Base-by-base conservation (phyloP, 495 filamentous ascomycete species). In the Amniculicola lignicola region DNA sequence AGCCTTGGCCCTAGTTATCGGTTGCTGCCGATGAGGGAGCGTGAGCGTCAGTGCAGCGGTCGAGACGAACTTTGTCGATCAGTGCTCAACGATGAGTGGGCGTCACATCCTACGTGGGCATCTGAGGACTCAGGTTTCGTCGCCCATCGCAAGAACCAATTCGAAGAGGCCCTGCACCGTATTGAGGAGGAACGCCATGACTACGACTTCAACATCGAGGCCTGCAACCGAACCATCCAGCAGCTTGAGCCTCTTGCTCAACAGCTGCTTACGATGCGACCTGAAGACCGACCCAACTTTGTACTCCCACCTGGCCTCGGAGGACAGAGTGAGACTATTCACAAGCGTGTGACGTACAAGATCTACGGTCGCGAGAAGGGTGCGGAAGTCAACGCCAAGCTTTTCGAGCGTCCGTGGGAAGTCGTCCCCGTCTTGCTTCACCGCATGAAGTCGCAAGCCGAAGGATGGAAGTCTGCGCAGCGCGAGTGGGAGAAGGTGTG, bases 401-500 rank as follows among this genome's bases (percentile, higher is more conserved):
- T 99, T 72, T 89, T 94, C 61, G 79, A 77, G 35, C 77, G 86
- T 25, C 94, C 94, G 11, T 86, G 82, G 58, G 80, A 82, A 18
- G 90, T 96, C 6, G 78, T 97, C 3, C 91, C 94, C 0, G 80
- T 96, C 29, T 82, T 99, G 15, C 75, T 97, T 45, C 85, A 83
- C 38, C 82, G 94, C 12, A 74, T 96, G 51, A 96, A 96, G 72
- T 85, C 90, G 61, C 95, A 95, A 61, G 85, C 90, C 33, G 93
- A 97, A 68, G 90, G 96, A 64, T 99, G 94, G 94, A 89, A 94
- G 58, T 88, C 90, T 35, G 88, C 88, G 25, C 90, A 89, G 79
- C 88, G 93, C 21, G 94, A 97, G 67, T 99, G 94, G 94, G 90
- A 97, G 71, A 97, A 96, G 69, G 88, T 97, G 19, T 99, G 94